Conservation (phyloP, 2,329 filamentous ascomycete species). For the Scleromitrula shiraiana region DNA sequence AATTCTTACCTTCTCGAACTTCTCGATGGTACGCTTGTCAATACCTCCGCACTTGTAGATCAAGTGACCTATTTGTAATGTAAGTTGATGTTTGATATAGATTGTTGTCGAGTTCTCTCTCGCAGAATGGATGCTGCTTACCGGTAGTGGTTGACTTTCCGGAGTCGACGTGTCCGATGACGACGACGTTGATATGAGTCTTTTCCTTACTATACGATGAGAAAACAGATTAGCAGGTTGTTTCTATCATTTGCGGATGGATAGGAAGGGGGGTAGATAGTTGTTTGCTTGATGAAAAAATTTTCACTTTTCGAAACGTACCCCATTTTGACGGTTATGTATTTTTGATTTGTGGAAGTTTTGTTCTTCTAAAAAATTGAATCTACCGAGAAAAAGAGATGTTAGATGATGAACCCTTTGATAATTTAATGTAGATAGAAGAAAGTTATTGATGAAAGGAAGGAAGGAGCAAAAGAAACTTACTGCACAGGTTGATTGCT, state of each 20-base stretch:
- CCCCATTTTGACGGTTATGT: constrained; percentile 30
- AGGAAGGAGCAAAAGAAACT: constrained; percentile 8
- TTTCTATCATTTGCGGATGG: constrained; percentile 15
- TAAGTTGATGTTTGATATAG: constrained; percentile 13
- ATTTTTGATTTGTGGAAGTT: constrained; percentile 21
- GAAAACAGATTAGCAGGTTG: constrained; percentile 20
- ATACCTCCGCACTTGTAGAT: constrained; percentile 99
- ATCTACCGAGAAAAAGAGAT: constrained; percentile 22
- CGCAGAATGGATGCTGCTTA: constrained; percentile 40
- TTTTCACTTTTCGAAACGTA: constrained; percentile 19
- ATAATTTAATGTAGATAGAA: background rate
- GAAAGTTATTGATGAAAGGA: background rate
- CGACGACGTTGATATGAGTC: constrained; percentile 95
- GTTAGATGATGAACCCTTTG: constrained; percentile 10
- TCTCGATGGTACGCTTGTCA: constrained; percentile 99
- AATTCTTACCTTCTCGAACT: constrained; percentile 96
- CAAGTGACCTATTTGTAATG: constrained; percentile 63
- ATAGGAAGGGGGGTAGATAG: constrained; percentile 9
- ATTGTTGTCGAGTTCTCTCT: background rate
- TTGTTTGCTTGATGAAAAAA: constrained; percentile 3
- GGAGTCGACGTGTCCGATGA: constrained; percentile 99
- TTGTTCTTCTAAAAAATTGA: constrained; percentile 16
- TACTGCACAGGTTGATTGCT: constrained; percentile 29
- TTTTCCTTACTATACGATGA: constrained; percentile 72
- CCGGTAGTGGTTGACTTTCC: constrained; percentile 96